Conservation (phyloP, 75 land plant genomes). For the Isoetes taiwanensis region DNA sequence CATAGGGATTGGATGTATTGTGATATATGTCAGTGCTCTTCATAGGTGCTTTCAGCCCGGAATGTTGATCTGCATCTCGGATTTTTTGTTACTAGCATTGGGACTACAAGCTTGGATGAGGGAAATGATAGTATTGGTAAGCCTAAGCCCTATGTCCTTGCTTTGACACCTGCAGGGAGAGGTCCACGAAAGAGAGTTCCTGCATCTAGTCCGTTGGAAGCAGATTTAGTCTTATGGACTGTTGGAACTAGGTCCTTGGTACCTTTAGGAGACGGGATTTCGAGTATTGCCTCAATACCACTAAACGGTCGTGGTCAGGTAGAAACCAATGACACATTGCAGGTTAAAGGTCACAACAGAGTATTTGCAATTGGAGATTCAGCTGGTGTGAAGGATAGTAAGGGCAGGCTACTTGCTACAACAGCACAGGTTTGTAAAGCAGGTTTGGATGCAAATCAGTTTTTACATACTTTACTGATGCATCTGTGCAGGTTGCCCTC, state of each 20-base stretch:
- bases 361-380: constrained; percentile 97
- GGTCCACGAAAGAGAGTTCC: constrained; percentile 19
- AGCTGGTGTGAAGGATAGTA: constrained; percentile 54
- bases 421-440: constrained; percentile 76
- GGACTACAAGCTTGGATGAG: constrained; percentile 8
- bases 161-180: constrained; percentile 52
- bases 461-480: not conserved
- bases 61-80: constrained; percentile 66
- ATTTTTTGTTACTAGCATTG: constrained; percentile 54
- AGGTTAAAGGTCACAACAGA: constrained; percentile 77
- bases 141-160: constrained; percentile 23
- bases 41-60: constrained; percentile 66
- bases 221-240: constrained; percentile 90
- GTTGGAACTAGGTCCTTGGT: constrained; percentile 63
- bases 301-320: constrained; percentile 74
- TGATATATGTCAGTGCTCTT: not conserved
- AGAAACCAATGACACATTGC: constrained; percentile 83
- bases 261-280: constrained; percentile 31
- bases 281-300: constrained; percentile 33
- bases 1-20: not conserved
- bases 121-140: constrained; percentile 5
- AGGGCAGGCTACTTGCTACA: constrained; percentile 66
- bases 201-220: constrained; percentile 38
- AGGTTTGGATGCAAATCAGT: too few species aligned
- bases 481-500: constrained; percentile 67